phyloP scores from a whole-genome alignment of 1,139 yeast genomes.

The Suhomyces kunorum region DNA sequence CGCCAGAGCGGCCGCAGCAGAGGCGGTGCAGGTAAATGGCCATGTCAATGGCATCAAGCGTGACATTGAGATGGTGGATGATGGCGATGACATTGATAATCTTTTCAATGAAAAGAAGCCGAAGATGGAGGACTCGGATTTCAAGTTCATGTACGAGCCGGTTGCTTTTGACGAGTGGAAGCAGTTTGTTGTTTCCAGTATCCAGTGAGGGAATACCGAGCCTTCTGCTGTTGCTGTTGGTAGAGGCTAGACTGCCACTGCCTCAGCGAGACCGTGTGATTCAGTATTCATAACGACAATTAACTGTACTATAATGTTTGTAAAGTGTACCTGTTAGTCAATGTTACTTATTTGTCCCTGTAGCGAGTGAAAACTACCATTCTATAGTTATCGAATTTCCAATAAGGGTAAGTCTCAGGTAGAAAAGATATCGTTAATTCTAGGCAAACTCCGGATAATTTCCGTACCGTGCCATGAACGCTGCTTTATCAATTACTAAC shows the following conservation, averaged over 20 bases:
- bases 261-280: no score
- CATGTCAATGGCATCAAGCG: conserved; percentile 21
- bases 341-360: background rate
- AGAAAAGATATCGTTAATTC: no score
- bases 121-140: conserved; percentile 26
- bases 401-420: no score
- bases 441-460: no score
- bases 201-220: no score
- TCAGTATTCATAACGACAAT: background rate
- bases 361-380: background rate
- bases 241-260: no score
- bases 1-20: conserved; percentile 20
- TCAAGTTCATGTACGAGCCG: conserved; percentile 34
- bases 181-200: conserved; percentile 25
- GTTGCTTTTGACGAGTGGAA: conserved; percentile 46
- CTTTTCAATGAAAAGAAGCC: conserved; percentile 41
- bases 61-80: conserved; percentile 26
- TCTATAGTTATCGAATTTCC: no score
- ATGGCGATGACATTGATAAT: conserved; percentile 35
- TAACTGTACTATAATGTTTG: conserved; percentile 3
- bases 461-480: no score
- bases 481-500: no score
- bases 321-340: conserved; percentile 2
- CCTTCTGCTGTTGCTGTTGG: no score
- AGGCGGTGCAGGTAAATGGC: conserved; percentile 7